These are phyloP conservation scores for Mucor sp. DNA, from an alignment of 371 early-diverging fungal genomes.

Conservation along the genomic window DNA sequence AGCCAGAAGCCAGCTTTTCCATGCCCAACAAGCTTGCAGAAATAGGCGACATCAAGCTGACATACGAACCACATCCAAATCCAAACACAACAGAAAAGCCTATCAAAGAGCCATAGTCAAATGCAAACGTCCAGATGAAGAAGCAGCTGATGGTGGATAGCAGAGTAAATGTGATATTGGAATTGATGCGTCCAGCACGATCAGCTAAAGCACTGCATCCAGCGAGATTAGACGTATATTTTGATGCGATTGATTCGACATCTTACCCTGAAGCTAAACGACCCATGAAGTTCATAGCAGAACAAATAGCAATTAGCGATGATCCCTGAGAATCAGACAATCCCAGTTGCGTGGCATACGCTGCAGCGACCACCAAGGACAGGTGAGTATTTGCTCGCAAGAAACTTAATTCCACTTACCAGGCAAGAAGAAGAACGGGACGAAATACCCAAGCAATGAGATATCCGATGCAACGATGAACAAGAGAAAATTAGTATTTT, in stretches of 20 bases:
- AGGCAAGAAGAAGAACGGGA: slow-evolving; percentile 45
- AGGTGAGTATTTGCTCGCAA: not conserved
- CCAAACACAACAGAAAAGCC: slow-evolving; percentile 60
- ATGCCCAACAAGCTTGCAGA: slow-evolving; percentile 34
- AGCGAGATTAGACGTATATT: too few species aligned
- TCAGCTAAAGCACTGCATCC: slow-evolving; percentile 35
- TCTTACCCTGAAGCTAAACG: slow-evolving; percentile 43
- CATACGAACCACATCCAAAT: slow-evolving; percentile 55
- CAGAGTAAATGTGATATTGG: slow-evolving; percentile 46
- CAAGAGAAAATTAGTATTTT: slow-evolving; percentile 20
- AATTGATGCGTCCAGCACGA: slow-evolving; percentile 58
- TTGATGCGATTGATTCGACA: not conserved
- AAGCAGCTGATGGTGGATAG: slow-evolving; percentile 51
- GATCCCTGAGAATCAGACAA: slow-evolving; percentile 37
- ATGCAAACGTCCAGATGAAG: slow-evolving; percentile 64
- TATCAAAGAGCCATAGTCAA: slow-evolving; percentile 40
- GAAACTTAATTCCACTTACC: not conserved
- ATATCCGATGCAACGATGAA: slow-evolving; percentile 32
- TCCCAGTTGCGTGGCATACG: slow-evolving; percentile 32
- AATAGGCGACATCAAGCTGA: slow-evolving; percentile 39
- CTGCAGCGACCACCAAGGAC: slow-evolving; percentile 12
- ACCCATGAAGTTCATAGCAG: slow-evolving; percentile 32
- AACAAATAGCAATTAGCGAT: slow-evolving; percentile 27
- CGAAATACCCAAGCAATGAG: slow-evolving; percentile 34
- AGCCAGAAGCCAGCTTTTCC: slow-evolving; percentile 39